Evolutionary conservation across 2,329 filamentous ascomycete genomes (phyloP).

Genomic region (Chaetothyriales sp.): DNA sequence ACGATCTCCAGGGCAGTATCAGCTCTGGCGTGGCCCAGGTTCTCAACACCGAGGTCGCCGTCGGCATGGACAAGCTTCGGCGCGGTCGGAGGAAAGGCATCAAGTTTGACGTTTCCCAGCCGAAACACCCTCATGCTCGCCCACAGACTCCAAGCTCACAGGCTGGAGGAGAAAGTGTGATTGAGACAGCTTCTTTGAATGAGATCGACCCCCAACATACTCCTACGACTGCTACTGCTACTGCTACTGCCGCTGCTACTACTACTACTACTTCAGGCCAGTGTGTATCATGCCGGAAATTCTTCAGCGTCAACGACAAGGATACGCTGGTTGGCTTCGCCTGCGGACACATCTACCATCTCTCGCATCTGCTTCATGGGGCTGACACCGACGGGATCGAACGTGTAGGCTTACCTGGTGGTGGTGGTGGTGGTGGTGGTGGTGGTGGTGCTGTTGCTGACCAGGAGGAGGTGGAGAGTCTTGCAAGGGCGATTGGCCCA

Average conservation of each 20-base stretch:
- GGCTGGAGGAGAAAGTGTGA: background rate
- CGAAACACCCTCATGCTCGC: background rate
- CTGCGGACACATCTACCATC: constrained; percentile 54
- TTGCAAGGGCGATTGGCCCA: constrained; percentile 50
- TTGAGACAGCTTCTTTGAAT: background rate
- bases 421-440: too few species aligned
- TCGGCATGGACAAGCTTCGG: constrained; percentile 66
- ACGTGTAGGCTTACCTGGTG: constrained; percentile 6
- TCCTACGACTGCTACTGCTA: background rate
- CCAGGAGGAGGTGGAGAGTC: constrained; percentile 15
- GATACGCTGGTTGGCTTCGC: constrained; percentile 50
- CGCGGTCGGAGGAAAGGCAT: constrained; percentile 70
- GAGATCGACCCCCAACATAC: background rate
- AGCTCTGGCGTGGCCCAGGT: constrained; percentile 78
- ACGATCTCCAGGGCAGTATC: constrained; percentile 89
- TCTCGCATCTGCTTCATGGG: constrained; percentile 41
- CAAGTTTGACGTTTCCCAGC: constrained; percentile 57
- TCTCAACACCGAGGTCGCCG: constrained; percentile 69
- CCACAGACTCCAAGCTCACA: background rate
- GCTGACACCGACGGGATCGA: constrained; percentile 18
- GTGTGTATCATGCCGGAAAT: constrained; percentile 11
- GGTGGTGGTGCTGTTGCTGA: too few species aligned
- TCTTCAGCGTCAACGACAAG: constrained; percentile 26
- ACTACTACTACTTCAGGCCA: constrained; percentile 4
- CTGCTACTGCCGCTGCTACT: background rate